phyloP scores from a whole-genome alignment of 169 alveolate genomes.

The Plasmodium gonderi region DNA sequence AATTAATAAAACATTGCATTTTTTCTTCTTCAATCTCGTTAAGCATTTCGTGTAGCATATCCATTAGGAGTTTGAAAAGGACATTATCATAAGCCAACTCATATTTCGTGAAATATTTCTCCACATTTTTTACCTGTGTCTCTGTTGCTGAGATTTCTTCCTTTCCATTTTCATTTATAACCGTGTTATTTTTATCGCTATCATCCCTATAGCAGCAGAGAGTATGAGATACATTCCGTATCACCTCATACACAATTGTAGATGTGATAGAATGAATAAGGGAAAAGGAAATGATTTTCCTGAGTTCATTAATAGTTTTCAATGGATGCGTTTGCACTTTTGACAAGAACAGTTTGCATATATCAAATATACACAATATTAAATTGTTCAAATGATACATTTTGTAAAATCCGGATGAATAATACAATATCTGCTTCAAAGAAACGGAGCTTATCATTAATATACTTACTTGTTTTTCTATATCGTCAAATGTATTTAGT shows the following conservation, averaged over 20 bases:
- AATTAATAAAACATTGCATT: constrained; percentile 26
- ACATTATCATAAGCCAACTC: constrained; percentile 23
- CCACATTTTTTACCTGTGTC: neutral
- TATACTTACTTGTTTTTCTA: constrained; percentile 74
- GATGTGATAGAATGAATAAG: constrained; percentile 51
- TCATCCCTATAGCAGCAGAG: no score
- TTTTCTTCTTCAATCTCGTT: constrained; percentile 44
- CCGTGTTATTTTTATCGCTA: neutral
- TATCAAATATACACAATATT: constrained; percentile 58
- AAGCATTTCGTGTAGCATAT: constrained; percentile 43
- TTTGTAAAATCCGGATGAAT: constrained; percentile 22
- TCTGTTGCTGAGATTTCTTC: neutral
- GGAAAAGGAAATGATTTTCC: constrained; percentile 57
- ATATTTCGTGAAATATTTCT: neutral
- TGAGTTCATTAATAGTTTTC: constrained; percentile 66
- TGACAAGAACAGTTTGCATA: constrained; percentile 67
- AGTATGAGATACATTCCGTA: no score
- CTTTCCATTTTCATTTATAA: neutral
- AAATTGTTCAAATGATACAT: constrained; percentile 52
- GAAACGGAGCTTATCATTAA: constrained; percentile 58
- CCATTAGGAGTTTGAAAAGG: constrained; percentile 27
- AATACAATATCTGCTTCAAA: constrained; percentile 33
- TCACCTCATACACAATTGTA: constrained; percentile 1
- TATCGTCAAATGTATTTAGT: constrained; percentile 67
- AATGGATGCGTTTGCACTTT: constrained; percentile 70